Evolutionary conservation across 1,139 yeast genomes (phyloP).

Genomic region (Taphrina wiesneri): DNA sequence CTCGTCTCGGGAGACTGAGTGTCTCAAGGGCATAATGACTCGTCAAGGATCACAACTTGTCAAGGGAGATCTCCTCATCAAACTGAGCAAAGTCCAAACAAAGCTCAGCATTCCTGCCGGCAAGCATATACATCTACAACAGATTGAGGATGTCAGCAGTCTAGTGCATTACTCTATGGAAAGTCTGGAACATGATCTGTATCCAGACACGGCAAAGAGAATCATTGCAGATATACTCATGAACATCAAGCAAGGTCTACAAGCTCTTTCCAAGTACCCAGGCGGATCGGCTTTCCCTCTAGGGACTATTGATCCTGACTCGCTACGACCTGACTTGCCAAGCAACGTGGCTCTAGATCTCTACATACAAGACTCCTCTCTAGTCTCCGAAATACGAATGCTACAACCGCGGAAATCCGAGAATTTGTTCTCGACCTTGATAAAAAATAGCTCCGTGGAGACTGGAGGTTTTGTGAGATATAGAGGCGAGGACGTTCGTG

Average conservation of each 20-base stretch:
- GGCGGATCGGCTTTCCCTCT: constrained; percentile 14
- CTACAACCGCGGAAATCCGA: constrained; percentile 12
- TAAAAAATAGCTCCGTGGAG: background rate
- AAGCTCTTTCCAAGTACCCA: background rate
- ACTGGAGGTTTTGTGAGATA: constrained; percentile 24
- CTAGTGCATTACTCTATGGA: constrained; percentile 16
- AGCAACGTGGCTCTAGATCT: constrained; percentile 24
- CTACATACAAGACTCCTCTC: constrained; percentile 26
- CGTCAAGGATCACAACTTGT: constrained; percentile 27
- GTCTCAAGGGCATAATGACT: constrained; percentile 30
- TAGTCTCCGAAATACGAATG: constrained; percentile 22
- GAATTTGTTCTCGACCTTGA: background rate
- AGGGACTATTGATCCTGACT: constrained; percentile 5
- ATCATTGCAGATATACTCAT: constrained; percentile 11
- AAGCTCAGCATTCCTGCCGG: constrained; percentile 8
- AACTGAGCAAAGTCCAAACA: background rate
- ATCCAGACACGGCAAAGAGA: constrained; percentile 18
- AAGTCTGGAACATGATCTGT: constrained; percentile 5
- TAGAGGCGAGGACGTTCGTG: constrained; percentile 42
- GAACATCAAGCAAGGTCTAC: constrained; percentile 8
- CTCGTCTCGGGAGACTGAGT: constrained; percentile 32
- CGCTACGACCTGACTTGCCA: constrained; percentile 22
- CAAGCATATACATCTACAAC: constrained; percentile 11
- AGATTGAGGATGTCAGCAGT: constrained; percentile 16
- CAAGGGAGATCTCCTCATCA: constrained; percentile 29